Conservation (phyloP, 2,329 filamentous ascomycete species). For the Aspergillus fumigatus region DNA sequence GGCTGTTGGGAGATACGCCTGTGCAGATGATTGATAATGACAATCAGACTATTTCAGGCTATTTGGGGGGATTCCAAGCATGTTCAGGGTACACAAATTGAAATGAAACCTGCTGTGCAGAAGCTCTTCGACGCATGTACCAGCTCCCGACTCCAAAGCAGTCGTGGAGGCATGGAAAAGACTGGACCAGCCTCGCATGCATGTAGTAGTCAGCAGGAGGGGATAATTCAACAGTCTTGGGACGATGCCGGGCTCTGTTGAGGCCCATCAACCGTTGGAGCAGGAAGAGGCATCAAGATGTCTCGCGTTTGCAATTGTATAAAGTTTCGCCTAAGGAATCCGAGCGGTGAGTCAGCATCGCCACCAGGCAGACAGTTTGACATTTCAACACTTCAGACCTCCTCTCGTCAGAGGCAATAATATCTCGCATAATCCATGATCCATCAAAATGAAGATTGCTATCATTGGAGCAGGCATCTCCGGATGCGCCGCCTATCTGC, state of each 20-base stretch:
- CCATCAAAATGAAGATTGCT: slow-evolving; percentile 36
- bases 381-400: neutral
- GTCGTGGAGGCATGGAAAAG: neutral
- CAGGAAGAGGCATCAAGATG: too few species aligned
- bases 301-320: too few species aligned
- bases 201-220: too few species aligned
- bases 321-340: too few species aligned
- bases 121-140: neutral
- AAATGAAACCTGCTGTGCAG: neutral
- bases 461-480: slow-evolving; percentile 43
- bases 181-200: too few species aligned
- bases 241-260: too few species aligned
- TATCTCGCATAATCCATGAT: neutral
- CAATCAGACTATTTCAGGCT: neutral
- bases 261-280: too few species aligned
- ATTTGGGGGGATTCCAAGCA: neutral
- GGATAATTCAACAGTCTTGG: too few species aligned
- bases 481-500: slow-evolving; percentile 38
- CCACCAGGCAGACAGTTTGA: neutral
- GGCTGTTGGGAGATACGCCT: slow-evolving; percentile 4
- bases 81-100: neutral
- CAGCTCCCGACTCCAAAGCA: neutral
- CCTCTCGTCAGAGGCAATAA: neutral
- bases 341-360: too few species aligned
- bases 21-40: slow-evolving; percentile 7